phyloP scores from a whole-genome alignment of 805 yeast genomes.

The Yarrowia osloensis region DNA sequence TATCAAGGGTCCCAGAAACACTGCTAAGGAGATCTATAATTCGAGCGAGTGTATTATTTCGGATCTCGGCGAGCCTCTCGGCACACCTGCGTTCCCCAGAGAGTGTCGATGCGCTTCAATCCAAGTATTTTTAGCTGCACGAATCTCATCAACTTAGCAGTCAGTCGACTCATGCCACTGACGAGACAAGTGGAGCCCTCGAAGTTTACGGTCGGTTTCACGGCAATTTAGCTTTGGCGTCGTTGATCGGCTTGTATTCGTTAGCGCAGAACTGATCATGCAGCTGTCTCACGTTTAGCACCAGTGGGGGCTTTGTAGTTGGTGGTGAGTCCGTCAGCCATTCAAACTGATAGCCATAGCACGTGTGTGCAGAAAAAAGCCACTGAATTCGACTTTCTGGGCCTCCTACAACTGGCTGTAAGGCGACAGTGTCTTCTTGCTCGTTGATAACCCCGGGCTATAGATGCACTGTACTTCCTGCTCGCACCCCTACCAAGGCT shows the following conservation, averaged over 20 bases:
- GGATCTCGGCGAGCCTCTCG: too few relatives aligned
- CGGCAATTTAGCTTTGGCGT: neutral
- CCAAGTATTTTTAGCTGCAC: neutral
- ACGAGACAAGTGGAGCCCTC: conserved; percentile 14
- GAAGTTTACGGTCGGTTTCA: neutral
- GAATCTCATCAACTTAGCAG: neutral
- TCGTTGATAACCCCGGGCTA: too few relatives aligned
- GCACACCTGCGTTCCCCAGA: neutral
- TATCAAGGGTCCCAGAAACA: too few relatives aligned
- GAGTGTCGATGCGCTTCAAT: neutral
- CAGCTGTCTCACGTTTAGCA: conserved; percentile 1
- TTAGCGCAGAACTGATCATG: neutral
- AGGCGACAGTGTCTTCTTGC: neutral
- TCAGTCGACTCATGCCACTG: neutral
- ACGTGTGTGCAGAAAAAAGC: neutral
- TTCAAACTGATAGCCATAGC: neutral
- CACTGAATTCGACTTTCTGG: too few relatives aligned
- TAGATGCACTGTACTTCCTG: too few relatives aligned
- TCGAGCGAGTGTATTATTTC: too few relatives aligned
- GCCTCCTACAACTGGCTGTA: too few relatives aligned
- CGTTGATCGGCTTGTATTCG: neutral
- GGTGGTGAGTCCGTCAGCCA: neutral
- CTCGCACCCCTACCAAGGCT: neutral
- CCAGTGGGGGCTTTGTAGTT: neutral
- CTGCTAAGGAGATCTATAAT: too few relatives aligned